Conservation (phyloP, 441 rosid genomes). For the Eutrema salsugineum region DNA sequence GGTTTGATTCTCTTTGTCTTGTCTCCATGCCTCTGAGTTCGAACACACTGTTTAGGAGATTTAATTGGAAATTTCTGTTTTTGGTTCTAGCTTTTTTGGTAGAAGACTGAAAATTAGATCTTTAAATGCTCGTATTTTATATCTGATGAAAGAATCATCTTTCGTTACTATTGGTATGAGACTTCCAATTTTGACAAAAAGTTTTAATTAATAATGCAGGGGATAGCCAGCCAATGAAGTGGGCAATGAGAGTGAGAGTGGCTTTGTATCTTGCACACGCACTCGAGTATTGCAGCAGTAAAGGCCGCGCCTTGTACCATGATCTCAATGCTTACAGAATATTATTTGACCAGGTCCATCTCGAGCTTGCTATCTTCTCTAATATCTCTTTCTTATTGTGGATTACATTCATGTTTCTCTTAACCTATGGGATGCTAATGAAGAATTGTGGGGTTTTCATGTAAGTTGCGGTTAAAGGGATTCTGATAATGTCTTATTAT, state of each 20-base stretch:
- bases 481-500: background rate
- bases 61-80: background rate
- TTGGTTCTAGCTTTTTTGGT: background rate
- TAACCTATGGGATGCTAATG: background rate
- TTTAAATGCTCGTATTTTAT: background rate
- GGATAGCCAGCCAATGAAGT: constrained; percentile 96
- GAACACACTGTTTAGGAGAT: background rate
- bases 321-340: constrained; percentile 95
- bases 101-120: background rate
- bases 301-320: constrained; percentile 91
- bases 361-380: constrained; percentile 12
- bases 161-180: background rate
- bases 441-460: constrained; percentile 21
- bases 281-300: constrained; percentile 81
- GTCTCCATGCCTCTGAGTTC: background rate
- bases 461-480: background rate
- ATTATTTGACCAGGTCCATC: constrained; percentile 84
- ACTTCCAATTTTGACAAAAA: background rate
- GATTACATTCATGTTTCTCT: background rate
- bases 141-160: background rate
- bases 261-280: constrained; percentile 94
- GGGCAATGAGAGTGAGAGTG: constrained; percentile 96
- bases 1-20: background rate
- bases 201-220: constrained; percentile 38
- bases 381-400: background rate